Conservation (phyloP, 345 rosid genomes). For the Populus davidiana region DNA sequence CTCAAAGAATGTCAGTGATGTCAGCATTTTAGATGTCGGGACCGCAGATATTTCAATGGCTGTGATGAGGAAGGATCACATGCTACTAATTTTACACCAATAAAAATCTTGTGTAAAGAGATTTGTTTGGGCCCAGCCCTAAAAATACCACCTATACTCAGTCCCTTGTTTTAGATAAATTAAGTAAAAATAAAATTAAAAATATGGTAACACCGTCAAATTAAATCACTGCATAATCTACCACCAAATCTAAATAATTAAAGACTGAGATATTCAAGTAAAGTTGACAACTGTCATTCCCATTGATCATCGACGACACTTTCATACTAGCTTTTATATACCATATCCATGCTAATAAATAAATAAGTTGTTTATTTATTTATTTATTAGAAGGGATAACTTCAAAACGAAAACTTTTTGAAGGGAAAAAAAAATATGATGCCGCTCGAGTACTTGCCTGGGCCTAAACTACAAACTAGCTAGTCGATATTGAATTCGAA, state of each 20-base stretch:
- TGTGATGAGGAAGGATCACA: background rate
- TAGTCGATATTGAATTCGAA: background rate
- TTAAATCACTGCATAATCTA: too few relatives aligned
- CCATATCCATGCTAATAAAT: too few relatives aligned
- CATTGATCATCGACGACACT: too few relatives aligned
- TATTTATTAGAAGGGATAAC: too few relatives aligned
- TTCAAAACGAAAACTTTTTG: too few relatives aligned
- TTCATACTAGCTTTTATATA: too few relatives aligned
- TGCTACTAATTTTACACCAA: background rate
- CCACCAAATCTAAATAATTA: too few relatives aligned
- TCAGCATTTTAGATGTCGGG: slow-evolving; percentile 7
- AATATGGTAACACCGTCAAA: background rate
- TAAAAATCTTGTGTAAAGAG: background rate
- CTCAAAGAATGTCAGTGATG: slow-evolving; percentile 14
- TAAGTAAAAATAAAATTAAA: background rate
- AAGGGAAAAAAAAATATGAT: background rate
- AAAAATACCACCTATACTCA: too few relatives aligned
- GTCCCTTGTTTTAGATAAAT: too few relatives aligned
- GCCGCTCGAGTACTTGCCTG: background rate
- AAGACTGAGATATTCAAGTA: too few relatives aligned
- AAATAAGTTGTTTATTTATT: too few relatives aligned
- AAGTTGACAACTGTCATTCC: too few relatives aligned
- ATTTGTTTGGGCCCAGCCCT: background rate
- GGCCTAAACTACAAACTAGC: background rate
- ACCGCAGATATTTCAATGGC: slow-evolving; percentile 1